A percentile compares a stretch with the other conserved stretches of the same genome.
Evolutionary conservation across 352 stramenopile species (phyloP).

Genomic region (Plasmopara muralis): DNA sequence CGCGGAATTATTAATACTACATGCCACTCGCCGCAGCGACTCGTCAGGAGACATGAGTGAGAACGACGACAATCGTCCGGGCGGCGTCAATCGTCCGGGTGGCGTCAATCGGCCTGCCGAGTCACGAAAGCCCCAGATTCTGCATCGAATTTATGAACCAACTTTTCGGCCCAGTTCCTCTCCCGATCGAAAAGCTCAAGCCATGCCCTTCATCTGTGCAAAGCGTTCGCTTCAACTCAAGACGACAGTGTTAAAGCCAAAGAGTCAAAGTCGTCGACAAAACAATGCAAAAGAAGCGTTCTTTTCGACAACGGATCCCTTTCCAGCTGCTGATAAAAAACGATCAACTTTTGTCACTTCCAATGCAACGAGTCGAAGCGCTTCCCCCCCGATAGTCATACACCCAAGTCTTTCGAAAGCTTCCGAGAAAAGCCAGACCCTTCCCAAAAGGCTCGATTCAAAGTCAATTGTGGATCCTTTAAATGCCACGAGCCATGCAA

Average conservation of each 20-base stretch:
- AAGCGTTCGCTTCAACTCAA: conserved; percentile 3
- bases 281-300: conserved; percentile 28
- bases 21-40: neutral
- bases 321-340: conserved; percentile 20
- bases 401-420: conserved; percentile 53
- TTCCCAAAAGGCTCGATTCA: conserved; percentile 25
- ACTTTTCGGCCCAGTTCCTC: neutral
- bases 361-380: neutral
- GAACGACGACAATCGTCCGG: neutral
- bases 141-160: neutral
- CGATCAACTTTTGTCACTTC: conserved; percentile 14
- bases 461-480: conserved; percentile 7
- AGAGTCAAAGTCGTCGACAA: conserved; percentile 20
- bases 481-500: conserved; percentile 16
- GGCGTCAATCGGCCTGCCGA: neutral
- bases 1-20: too few relatives aligned
- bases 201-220: neutral
- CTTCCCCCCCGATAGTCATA: conserved; percentile 26
- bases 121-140: neutral
- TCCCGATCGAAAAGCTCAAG: neutral
- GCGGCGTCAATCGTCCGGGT: neutral
- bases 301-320: conserved; percentile 4
- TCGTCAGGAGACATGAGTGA: neutral
- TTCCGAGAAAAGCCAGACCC: conserved; percentile 45
- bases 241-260: conserved; percentile 35